Percentiles rank a stretch among this genome's conserved stretches.
phyloP scores from a whole-genome alignment of 768 basidiomycete genomes.

The Suillus hirtellus region DNA sequence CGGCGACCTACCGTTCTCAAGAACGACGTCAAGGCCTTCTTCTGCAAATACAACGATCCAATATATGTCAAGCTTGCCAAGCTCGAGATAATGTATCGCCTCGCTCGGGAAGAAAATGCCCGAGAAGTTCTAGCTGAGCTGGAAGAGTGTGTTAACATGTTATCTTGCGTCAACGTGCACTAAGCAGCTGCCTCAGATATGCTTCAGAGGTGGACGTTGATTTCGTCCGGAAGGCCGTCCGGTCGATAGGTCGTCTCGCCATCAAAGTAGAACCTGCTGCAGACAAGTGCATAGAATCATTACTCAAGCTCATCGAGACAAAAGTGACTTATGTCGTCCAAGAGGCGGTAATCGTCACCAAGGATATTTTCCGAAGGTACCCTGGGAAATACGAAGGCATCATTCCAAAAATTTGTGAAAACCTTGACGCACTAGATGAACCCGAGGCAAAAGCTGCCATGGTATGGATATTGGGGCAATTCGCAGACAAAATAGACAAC shows the following conservation, averaged over 20 bases:
- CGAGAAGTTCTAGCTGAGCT: conserved; percentile 91
- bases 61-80: conserved; percentile 99
- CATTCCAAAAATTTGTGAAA: conserved; percentile 90
- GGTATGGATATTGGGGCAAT: conserved; percentile 98
- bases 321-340: conserved; percentile 97
- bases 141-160: conserved; percentile 67
- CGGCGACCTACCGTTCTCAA: conserved; percentile 87
- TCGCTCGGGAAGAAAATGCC: conserved; percentile 93
- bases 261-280: conserved; percentile 93
- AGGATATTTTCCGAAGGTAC: conserved; percentile 96
- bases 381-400: conserved; percentile 96
- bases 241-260: conserved; percentile 95
- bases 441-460: conserved; percentile 97
- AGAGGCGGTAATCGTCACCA: conserved; percentile 96
- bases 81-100: conserved; percentile 97
- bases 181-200: conserved; percentile 54
- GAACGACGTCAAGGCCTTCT: conserved; percentile 98
- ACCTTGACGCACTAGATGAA: conserved; percentile 90
- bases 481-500: conserved; percentile 93
- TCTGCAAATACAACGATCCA: conserved; percentile 99
- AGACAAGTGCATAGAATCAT: conserved; percentile 84
- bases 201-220: conserved; percentile 98
- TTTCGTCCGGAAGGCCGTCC: conserved; percentile 96
- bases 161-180: background rate
- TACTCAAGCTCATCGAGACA: conserved; percentile 86